Percentiles rank a stretch among this genome's conserved stretches.
phyloP scores from a whole-genome alignment of 1,139 yeast genomes.

The Yamadazyma atlantica region DNA sequence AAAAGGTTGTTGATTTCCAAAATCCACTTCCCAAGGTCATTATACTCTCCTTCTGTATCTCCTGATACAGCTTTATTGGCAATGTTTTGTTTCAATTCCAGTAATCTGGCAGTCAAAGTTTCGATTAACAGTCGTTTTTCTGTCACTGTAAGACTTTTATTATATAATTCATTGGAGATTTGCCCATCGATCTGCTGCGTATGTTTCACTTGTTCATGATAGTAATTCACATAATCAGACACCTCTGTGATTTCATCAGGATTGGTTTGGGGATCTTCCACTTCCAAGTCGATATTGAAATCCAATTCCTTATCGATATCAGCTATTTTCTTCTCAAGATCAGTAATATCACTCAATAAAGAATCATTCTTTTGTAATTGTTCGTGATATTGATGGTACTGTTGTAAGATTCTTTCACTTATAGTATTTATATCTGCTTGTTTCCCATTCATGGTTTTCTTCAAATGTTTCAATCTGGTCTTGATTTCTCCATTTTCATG shows the following conservation, averaged over 20 bases:
- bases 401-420: slow-evolving; percentile 18
- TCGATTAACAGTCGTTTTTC: slow-evolving; percentile 3
- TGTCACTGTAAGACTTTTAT: slow-evolving; percentile 4
- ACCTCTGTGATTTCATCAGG: slow-evolving; percentile 1
- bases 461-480: slow-evolving; percentile 19
- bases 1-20: slow-evolving; percentile 29
- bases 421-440: slow-evolving; percentile 20
- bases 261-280: slow-evolving; percentile 16
- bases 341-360: slow-evolving; percentile 10
- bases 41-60: slow-evolving; percentile 4
- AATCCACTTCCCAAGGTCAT: slow-evolving; percentile 32
- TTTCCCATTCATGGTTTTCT: slow-evolving; percentile 18
- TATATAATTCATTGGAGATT: slow-evolving; percentile 9
- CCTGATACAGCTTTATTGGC: neutral
- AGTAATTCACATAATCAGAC: slow-evolving; percentile 1
- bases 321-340: slow-evolving; percentile 17
- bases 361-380: slow-evolving; percentile 8
- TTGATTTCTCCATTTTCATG: slow-evolving; percentile 19
- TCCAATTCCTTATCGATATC: slow-evolving; percentile 6
- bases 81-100: slow-evolving; percentile 2
- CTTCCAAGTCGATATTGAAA: slow-evolving; percentile 15
- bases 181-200: neutral
- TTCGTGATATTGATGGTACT: slow-evolving; percentile 16
- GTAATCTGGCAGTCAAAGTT: slow-evolving; percentile 6
- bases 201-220: slow-evolving; percentile 1